Conservation (phyloP, 371 early-diverging fungal genomes). For the Funneliformis caledonium region DNA sequence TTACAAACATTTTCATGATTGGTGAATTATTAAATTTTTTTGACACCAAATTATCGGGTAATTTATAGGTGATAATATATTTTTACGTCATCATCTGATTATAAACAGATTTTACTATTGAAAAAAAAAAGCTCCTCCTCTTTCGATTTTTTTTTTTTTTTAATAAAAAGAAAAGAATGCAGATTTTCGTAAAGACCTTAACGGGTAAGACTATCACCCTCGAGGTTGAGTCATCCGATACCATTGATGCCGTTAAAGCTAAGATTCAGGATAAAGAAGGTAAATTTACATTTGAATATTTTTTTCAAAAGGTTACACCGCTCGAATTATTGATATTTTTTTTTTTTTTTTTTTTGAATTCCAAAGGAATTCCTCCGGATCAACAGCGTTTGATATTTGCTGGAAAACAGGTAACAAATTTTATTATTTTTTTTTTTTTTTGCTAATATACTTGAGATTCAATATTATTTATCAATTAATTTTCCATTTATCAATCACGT, state of each 20-base stretch:
- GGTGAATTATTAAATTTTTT: too few relatives aligned
- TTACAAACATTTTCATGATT: too few relatives aligned
- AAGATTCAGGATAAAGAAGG: conserved; percentile 83
- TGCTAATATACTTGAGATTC: conserved; percentile 88
- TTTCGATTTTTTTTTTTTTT: not conserved
- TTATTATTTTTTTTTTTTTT: conserved; percentile 59
- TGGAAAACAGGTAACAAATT: conserved; percentile 81
- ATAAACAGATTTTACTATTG: not conserved
- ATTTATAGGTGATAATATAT: not conserved
- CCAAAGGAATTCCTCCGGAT: conserved; percentile 15
- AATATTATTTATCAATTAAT: conserved; percentile 98
- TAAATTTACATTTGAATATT: not conserved
- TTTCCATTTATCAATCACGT: conserved; percentile 99
- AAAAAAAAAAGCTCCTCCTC: not conserved
- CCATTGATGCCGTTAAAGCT: conserved; percentile 83
- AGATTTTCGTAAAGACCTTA: conserved; percentile 85
- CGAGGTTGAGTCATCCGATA: conserved; percentile 80
- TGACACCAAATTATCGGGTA: not conserved
- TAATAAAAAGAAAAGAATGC: conserved; percentile 54
- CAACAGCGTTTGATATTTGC: conserved; percentile 98
- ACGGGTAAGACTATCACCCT: conserved; percentile 88
- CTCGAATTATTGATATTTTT: not conserved
- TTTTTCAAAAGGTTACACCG: not conserved
- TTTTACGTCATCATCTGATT: not conserved
- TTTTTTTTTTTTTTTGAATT: not conserved